Evolutionary conservation across 2,329 filamentous ascomycete genomes (phyloP).

Genomic region (Aureobasidium sp.): DNA sequence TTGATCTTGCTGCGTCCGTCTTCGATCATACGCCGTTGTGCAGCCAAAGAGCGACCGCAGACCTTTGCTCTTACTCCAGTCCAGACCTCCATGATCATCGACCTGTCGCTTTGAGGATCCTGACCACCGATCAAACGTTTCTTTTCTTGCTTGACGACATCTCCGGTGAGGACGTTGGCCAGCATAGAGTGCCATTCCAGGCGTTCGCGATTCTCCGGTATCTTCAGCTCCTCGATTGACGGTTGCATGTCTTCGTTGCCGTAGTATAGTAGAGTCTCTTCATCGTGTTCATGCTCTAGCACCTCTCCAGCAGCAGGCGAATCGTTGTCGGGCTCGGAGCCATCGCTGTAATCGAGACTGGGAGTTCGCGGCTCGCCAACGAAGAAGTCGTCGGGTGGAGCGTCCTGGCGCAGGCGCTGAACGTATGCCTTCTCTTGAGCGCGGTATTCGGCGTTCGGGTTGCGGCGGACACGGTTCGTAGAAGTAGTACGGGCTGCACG

Average conservation of each 20-base stretch:
- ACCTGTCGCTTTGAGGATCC: constrained; percentile 65
- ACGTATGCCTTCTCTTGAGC: constrained; percentile 94
- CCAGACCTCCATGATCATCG: constrained; percentile 68
- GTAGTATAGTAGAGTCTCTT: constrained; percentile 88
- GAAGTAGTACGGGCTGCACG: constrained; percentile 51
- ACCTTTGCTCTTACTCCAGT: constrained; percentile 75
- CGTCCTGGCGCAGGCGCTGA: constrained; percentile 78
- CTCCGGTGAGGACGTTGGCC: constrained; percentile 86
- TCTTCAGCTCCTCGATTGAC: constrained; percentile 79
- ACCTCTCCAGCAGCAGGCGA: constrained; percentile 78
- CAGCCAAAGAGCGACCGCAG: constrained; percentile 73
- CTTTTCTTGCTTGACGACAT: constrained; percentile 97
- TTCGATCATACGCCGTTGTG: constrained; percentile 82
- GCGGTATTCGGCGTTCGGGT: constrained; percentile 65
- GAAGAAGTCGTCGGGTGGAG: constrained; percentile 55
- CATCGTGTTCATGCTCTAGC: constrained; percentile 80
- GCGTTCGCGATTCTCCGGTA: constrained; percentile 79
- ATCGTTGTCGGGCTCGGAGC: constrained; percentile 84
- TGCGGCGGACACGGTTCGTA: constrained; percentile 46
- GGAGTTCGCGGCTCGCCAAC: constrained; percentile 61
- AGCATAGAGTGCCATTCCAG: constrained; percentile 99
- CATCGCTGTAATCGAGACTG: constrained; percentile 57
- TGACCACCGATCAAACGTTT: constrained; percentile 79
- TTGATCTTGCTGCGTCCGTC: constrained; percentile 69
- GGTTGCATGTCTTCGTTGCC: constrained; percentile 83